Base-by-base conservation (phyloP, 208 protist genomes). In the Leishmania arabica region DNA sequence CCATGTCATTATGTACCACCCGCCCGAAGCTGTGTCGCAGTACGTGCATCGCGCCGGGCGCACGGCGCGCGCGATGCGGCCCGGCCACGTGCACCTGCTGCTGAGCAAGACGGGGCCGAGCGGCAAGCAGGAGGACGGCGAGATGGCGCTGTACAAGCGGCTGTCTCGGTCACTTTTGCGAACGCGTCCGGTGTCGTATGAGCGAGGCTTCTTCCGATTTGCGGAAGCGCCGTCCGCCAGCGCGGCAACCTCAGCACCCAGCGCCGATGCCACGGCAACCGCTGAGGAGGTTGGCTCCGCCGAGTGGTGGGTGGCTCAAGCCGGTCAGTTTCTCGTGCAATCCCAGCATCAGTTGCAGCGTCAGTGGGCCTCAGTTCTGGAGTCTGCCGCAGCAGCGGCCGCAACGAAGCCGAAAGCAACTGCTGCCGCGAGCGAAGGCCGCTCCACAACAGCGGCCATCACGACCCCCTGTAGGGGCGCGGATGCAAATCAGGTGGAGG, bases 1-100 rank as follows among this genome's bases (percentile, higher is more conserved):
- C 0, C 92, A 95, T 78, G 95, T 98, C 47, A 92, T 98, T 76
- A 97, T 97, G 89, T 98, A 98, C 89, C 92, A 95, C 81, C 82
- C 93, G 8, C 97, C 95, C 0, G 87, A 90, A 40, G 91, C 89
- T 31, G 75, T 98, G 17, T 97, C 99, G 75, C 97, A 99, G 85
- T 99, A 99, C 82, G 97, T 99, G 53, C 98, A 99, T 79, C 92
- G 99, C 34, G 95, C 98, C 5, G 99, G 99, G 11, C 95, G 98
- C 58, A 99, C 99, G 42, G 98, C 98, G 7, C 92, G 99, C 62
- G 99, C 99, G 31, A 92, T 95, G 91, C 88, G 91, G 15, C 86
- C 85, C 0, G 95, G 95, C 3, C 93, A 96, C 69, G 70, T 96
- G 40, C 91, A 98, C 83, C 74, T 96, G 69, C 78, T 98, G 49